phyloP scores from a whole-genome alignment of 164 flowering plant species.

The Pachysandra terminalis region DNA sequence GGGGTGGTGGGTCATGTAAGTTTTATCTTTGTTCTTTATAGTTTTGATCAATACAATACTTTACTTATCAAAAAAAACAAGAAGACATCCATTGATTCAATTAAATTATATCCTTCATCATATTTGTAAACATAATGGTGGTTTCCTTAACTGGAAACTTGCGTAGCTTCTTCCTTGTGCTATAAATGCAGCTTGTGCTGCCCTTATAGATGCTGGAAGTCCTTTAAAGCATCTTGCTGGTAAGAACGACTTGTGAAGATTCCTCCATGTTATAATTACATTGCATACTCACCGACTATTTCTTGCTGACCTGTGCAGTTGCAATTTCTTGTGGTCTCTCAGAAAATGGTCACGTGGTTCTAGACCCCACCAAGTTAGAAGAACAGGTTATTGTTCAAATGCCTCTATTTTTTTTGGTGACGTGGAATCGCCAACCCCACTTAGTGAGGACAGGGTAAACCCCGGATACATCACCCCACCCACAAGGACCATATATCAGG shows the following conservation, averaged over 20 bases:
- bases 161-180: constrained; percentile 90
- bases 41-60: too few species aligned
- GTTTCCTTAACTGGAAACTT: constrained; percentile 35
- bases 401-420: too few species aligned
- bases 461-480: too few species aligned
- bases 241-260: constrained; percentile 21
- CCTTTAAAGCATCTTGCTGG: constrained; percentile 94
- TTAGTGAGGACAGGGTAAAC: too few species aligned
- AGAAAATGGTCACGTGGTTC: constrained; percentile 45
- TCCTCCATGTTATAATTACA: background rate
- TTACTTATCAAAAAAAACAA: too few species aligned
- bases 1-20: too few species aligned
- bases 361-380: constrained; percentile 88
- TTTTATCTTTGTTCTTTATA: too few species aligned
- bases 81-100: background rate
- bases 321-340: constrained; percentile 75
- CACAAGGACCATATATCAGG: too few species aligned
- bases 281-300: background rate
- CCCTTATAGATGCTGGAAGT: constrained; percentile 93
- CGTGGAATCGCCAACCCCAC: too few species aligned
- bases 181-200: constrained; percentile 88
- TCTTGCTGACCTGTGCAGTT: constrained; percentile 41
- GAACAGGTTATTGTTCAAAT: constrained; percentile 96
- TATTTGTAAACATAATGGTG: background rate
- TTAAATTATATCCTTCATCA: background rate